Conservation (phyloP, 768 basidiomycete species). For the Boletus vinaceobasis region DNA sequence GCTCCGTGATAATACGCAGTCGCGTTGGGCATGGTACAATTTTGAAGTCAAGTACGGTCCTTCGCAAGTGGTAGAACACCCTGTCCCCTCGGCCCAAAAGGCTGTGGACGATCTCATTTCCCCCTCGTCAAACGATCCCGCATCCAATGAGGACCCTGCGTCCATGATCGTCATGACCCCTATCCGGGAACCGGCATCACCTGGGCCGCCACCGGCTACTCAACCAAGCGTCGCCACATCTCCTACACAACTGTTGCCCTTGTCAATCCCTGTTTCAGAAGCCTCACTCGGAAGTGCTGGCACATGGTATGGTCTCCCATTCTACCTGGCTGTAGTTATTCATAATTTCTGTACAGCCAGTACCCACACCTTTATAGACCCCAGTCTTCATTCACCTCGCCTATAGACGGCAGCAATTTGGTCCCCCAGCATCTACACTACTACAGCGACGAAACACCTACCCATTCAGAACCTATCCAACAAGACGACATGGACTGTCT, state of each 20-base stretch:
- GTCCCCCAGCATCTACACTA: background rate
- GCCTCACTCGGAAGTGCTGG: background rate
- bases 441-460: background rate
- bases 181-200: background rate
- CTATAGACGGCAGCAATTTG: background rate
- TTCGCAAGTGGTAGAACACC: background rate
- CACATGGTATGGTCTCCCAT: background rate
- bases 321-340: background rate
- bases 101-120: background rate
- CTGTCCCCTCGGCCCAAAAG: background rate
- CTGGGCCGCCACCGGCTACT: background rate
- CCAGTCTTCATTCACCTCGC: background rate
- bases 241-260: background rate
- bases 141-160: background rate
- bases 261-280: background rate
- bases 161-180: background rate
- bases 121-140: background rate
- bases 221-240: background rate
- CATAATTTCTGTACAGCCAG: background rate
- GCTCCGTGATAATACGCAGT: background rate
- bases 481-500: slow-evolving; percentile 13
- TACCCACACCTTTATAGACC: background rate
- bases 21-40: background rate
- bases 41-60: background rate
- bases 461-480: background rate